These are phyloP conservation scores for Dunaliella sp. DNA, from an alignment of 139 green algal species.

Conservation along the genomic window DNA sequence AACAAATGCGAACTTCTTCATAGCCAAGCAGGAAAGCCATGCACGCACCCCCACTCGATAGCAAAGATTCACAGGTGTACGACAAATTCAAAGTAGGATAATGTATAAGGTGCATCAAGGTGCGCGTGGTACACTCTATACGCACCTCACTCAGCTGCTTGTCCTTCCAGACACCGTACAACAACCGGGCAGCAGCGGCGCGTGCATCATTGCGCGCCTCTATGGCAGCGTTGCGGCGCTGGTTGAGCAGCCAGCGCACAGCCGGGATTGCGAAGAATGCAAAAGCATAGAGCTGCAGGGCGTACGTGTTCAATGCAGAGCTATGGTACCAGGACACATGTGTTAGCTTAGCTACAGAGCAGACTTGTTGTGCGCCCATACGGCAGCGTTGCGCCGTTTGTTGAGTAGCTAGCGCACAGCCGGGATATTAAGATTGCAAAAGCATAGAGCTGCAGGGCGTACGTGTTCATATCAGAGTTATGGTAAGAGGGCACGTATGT, in stretches of 20 bases:
- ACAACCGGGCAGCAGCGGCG: conserved; percentile 23
- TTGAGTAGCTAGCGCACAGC: conserved; percentile 33
- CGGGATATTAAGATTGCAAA: conserved; percentile 87
- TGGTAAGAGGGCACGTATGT: no score
- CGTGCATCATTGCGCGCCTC: conserved; percentile 66
- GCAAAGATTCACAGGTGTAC: no score
- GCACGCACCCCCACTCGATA: no score
- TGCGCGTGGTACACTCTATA: no score
- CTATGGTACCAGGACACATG: no score
- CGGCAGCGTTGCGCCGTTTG: conserved; percentile 58
- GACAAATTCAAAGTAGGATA: no score
- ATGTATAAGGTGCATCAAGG: no score
- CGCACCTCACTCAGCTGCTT: not conserved
- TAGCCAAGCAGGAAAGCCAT: no score
- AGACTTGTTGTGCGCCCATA: conserved; percentile 73
- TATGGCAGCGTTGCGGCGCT: conserved; percentile 69
- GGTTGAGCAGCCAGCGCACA: conserved; percentile 33
- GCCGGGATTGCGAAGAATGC: conserved; percentile 87
- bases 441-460: conserved; percentile 82
- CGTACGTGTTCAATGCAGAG: no score
- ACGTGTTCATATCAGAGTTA: no score
- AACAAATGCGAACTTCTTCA: no score
- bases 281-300: conserved; percentile 78
- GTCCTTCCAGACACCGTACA: conserved; percentile 5
- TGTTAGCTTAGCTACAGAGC: no score